These are phyloP conservation scores for Phialemonium atrogriseum DNA, from an alignment of 2,329 filamentous ascomycete species.

Conservation along the genomic window DNA sequence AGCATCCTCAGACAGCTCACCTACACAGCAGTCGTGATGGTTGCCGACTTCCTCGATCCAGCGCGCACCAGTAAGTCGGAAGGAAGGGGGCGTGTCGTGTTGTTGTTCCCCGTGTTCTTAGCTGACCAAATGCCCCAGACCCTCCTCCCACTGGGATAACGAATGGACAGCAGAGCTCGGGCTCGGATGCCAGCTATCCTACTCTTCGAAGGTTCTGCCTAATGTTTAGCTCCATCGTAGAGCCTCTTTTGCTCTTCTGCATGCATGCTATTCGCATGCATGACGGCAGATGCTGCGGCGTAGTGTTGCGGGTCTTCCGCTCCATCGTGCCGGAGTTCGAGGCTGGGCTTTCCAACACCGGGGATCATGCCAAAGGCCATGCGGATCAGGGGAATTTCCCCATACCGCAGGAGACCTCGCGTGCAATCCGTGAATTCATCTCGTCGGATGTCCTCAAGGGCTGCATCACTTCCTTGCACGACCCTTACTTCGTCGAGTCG, in stretches of 20 bases:
- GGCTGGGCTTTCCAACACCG: constrained; percentile 13
- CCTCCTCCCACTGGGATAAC: too few relatives aligned
- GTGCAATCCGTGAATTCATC: constrained; percentile 80
- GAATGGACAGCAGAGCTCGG: too few relatives aligned
- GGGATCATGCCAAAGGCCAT: constrained; percentile 11
- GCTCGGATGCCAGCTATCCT: constrained; percentile 32
- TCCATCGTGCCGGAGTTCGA: constrained; percentile 75
- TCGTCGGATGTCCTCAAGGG: constrained; percentile 82
- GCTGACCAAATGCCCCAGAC: too few relatives aligned
- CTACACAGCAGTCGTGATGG: constrained; percentile 85
- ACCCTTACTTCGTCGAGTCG: constrained; percentile 92
- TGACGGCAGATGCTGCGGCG: constrained; percentile 79
- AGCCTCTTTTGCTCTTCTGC: constrained; percentile 85
- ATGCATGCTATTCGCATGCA: constrained; percentile 84
- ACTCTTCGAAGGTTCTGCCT: constrained; percentile 78
- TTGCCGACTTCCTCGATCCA: constrained; percentile 81
- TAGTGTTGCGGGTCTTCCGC: constrained; percentile 79
- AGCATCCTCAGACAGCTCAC: constrained; percentile 90
- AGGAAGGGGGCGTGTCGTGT: too few relatives aligned
- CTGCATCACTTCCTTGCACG: constrained; percentile 83
- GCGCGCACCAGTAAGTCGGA: constrained; percentile 54
- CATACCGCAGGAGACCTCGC: constrained; percentile 45
- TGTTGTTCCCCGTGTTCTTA: too few relatives aligned
- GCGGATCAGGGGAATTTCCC: constrained; percentile 34
- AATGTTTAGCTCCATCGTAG: constrained; percentile 67